Base-by-base conservation (phyloP, 345 rosid species). In the Draba incana region DNA sequence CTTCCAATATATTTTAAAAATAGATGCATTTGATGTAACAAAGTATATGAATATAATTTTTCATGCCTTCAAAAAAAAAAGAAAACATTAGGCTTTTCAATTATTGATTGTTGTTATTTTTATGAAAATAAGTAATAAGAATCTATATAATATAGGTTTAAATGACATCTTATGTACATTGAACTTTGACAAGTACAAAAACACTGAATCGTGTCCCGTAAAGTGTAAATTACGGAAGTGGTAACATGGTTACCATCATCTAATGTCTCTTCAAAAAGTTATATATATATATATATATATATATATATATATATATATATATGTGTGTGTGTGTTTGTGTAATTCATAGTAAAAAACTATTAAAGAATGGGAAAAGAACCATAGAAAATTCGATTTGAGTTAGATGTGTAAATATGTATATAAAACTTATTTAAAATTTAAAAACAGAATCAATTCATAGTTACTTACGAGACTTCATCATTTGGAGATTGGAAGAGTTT, bases 211-310 rank as follows among this genome's bases (percentile, higher is more conserved):
- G 65, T 64, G 76, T 72, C 70, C 65, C 71, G 37, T 56, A 57
- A 64, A 73, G 72, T 65, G 66, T 50, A 50, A 57, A n/a, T 66
- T 50, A 3, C 23, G 55, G 62, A 73, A 73, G 56, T 73, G 72
- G 62, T 58, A 73, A 73, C 77, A 73, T 73, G 77, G 60, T 42
- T 50, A 57, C 50, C 77, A 72, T 56, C 65, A 72, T 72, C 66
- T 48, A 25, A 64, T 72, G 70, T 64, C 69, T 45, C 63, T 62
- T 27, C 47, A 20, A 50, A 25, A 28, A 37, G 14, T 3, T 20
- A 16, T 23, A 24, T 39, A 50, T 44, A 14, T 2, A 25, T 44
- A 14, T 2, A 25, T 20, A 16, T 23, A 24, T 39, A 50, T 44
- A 14, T 2, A 25, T 20, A 16, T 23, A 24, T 39, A 50, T 44